Base-by-base conservation (phyloP, 2,329 filamentous ascomycete species). In the Coniochaeta prunicola region DNA sequence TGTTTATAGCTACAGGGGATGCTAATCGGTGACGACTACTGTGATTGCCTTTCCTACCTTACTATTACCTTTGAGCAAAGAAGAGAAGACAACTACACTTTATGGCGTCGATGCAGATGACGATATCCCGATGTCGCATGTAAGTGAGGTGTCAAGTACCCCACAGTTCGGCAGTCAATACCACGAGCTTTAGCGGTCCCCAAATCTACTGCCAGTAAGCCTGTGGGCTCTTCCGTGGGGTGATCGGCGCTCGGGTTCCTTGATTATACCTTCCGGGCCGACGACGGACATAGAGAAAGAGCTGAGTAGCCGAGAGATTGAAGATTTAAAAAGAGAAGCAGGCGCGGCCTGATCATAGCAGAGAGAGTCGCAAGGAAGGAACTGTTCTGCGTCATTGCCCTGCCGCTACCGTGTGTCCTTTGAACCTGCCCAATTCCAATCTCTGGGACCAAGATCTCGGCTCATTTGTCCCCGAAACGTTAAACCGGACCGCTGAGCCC, bases 61-160 rank as follows among this genome's bases (percentile, higher is more conserved):
- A n/a, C n/a, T n/a, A n/a, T n/a, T n/a, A n/a, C n/a, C n/a, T n/a
- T 50, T 30, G 45, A 50, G 13, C 17, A 26, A 4, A 15, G 30
- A 50, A 50, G 13, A 15, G 45, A 4, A 15, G 30, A 50, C n/a
- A 15, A 13, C 45, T 28, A 50, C 45, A 21, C 45, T 17, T 50
- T 50, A 12, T 24, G 13, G 13, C 9, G 6, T n/a, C n/a, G 45
- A 50, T 13, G 21, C 13, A 4, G 45, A 50, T 50, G 45, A 50
- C 45, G 45, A 50, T 50, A 50, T 50, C 45, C 45, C 45, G 45
- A 50, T 50, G 45, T 50, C 45, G 45, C 45, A 50, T 50, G 24
- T 50, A 26, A 28, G 30, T 28, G 45, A 28, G 45, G 45, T 50
- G 45, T 21, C 5, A 8, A 15, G 21, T 50, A 50, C 45, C 45